phyloP scores from a whole-genome alignment of 176 grass and related monocot genomes.

The Lolium perenne region DNA sequence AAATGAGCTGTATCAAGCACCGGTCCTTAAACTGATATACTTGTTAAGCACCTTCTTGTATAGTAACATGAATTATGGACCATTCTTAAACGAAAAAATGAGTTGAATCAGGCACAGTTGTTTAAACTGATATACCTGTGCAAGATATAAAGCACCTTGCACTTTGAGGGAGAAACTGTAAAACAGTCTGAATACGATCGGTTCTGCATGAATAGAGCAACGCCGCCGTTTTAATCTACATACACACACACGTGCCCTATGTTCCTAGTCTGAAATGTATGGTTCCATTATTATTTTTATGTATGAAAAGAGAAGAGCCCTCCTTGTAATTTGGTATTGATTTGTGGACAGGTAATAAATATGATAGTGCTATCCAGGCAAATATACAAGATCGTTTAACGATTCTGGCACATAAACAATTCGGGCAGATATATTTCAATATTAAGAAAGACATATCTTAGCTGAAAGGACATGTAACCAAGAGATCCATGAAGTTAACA shows the following conservation, averaged over 20 bases:
- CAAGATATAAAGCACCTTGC: neutral
- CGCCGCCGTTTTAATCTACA: neutral
- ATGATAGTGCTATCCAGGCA: neutral
- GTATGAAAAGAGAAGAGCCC: neutral
- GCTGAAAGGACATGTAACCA: constrained; percentile 45
- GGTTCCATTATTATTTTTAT: neutral
- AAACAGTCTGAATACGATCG: neutral
- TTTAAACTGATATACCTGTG: neutral
- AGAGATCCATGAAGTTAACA: constrained; percentile 34
- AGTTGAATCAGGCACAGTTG: neutral
- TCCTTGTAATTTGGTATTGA: neutral
- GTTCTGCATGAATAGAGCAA: neutral
- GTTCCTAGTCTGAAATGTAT: neutral
- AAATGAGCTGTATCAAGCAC: too few species aligned
- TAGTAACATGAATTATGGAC: neutral
- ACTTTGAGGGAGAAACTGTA: neutral
- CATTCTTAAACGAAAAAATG: neutral
- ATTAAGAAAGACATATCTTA: constrained; percentile 36
- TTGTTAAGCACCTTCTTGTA: too few species aligned
- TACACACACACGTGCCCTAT: neutral
- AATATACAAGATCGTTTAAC: constrained; percentile 3
- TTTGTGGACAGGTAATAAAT: neutral
- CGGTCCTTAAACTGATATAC: too few species aligned
- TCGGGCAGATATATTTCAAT: neutral
- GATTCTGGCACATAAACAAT: constrained; percentile 24